Evolutionary conservation across 768 basidiomycete genomes (phyloP), one percentile per base, ranked within the genome.

Genomic region (Mycena metata): DNA sequence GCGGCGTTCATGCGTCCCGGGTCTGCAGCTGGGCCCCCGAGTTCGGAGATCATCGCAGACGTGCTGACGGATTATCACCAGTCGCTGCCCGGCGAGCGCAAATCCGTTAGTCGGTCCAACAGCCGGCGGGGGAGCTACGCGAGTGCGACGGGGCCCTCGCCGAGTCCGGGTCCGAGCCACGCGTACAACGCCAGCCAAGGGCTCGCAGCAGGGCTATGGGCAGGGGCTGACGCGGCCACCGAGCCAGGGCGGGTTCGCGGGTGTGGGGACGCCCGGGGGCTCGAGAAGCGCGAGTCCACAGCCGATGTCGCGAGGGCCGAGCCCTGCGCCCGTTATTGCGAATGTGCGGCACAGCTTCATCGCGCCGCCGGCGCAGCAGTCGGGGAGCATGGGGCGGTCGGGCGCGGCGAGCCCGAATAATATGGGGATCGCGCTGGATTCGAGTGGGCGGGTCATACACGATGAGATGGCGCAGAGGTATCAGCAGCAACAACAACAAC

Each of bases 391-490:
- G 2, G 78, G 82, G 73, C 70, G 81, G 45, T 86, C 45, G 23
- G 56, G 91, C 0, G 84, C 90, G n/a, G 83, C 91, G 16, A 94
- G 91, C 64, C 91, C 91, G 35, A 94, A 92, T 65, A 83, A 84
- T n/a, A 85, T 94, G 5, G 95, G 96, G 4, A 96, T 97, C 67
- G 86, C 89, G 3, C 82, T 97, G 3, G 95, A 95, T 70, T 90
- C 91, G 0, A 88, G 83, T 65, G 96, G 96, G 10, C 86, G 90
- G 16, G 96, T 97, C 7, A 82, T 91, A 41, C 89, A 91, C 67
- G 96, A 97, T 78, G 85, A 88, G 45, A 89, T 96, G 89, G 91
- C 91, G 16, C 87, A 86, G 68, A 82, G 78, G 60, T 88, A 86
- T 71, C 79, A 82, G 36, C 80, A 79, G 19, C 82, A 79, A n/a